A percentile compares a stretch with the other conserved stretches of the same genome.
Evolutionary conservation across 2,329 filamentous ascomycete genomes (phyloP).

Genomic region (Neospermospora avenae): DNA sequence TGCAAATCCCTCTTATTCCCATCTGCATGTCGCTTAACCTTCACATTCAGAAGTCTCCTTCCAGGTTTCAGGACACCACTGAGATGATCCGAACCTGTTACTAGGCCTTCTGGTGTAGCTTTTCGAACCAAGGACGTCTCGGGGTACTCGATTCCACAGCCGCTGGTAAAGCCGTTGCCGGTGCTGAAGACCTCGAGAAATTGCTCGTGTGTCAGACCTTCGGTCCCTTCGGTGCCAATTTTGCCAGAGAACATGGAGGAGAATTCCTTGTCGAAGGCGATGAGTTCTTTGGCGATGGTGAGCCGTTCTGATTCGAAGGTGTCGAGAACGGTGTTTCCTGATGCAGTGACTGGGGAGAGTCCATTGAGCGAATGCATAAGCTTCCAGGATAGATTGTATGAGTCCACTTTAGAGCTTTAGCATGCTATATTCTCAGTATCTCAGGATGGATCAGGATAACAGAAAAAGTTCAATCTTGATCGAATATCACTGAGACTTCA

Average conservation of each 20-base stretch:
- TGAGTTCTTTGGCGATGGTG: constrained; percentile 60
- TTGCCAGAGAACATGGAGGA: constrained; percentile 50
- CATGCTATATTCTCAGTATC: too few species aligned
- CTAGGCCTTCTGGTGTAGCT: neutral
- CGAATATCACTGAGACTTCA: too few species aligned
- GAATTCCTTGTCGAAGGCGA: constrained; percentile 57
- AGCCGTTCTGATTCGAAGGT: constrained; percentile 62
- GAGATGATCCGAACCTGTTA: constrained; percentile 19
- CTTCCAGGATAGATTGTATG: constrained; percentile 61
- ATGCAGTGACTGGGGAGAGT: constrained; percentile 3
- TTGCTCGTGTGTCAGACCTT: constrained; percentile 55
- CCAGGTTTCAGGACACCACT: constrained; percentile 31
- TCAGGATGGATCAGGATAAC: too few species aligned
- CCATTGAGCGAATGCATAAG: constrained; percentile 44
- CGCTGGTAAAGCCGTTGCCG: constrained; percentile 45
- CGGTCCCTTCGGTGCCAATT: constrained; percentile 58
- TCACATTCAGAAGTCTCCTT: constrained; percentile 28
- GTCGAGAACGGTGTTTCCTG: constrained; percentile 42
- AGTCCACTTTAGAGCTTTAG: too few species aligned
- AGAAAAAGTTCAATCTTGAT: too few species aligned
- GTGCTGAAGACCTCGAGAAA: constrained; percentile 50
- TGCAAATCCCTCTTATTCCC: constrained; percentile 30
- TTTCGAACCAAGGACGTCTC: constrained; percentile 17
- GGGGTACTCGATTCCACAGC: constrained; percentile 36
- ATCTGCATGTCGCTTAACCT: constrained; percentile 31